Conservation (phyloP, 805 yeast genomes). For the Candida boleticola region DNA sequence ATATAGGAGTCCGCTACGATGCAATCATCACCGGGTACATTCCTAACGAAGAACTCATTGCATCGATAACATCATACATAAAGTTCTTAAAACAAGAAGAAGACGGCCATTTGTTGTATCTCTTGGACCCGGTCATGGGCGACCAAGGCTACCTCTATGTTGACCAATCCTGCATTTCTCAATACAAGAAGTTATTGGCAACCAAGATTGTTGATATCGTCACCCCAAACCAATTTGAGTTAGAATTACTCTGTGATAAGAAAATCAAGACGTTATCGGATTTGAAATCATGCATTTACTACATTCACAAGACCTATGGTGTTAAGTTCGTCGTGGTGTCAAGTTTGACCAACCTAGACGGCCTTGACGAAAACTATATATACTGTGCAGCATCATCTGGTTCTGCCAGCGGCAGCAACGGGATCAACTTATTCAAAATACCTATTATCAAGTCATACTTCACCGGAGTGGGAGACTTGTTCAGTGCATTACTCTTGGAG, state of each 20-base stretch:
- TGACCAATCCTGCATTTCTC: constrained; percentile 40
- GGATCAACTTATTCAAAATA: constrained; percentile 41
- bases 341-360: constrained; percentile 38
- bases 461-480: constrained; percentile 93
- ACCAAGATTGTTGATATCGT: constrained; percentile 65
- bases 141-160: constrained; percentile 74
- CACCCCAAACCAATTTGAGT: constrained; percentile 91
- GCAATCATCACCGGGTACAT: constrained; percentile 69
- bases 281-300: constrained; percentile 45
- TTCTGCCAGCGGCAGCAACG: constrained; percentile 9
- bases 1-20: constrained; percentile 43
- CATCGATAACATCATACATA: constrained; percentile 31
- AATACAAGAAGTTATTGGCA: constrained; percentile 42
- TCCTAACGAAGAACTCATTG: constrained; percentile 53
- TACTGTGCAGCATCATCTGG: constrained; percentile 23
- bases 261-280: constrained; percentile 38
- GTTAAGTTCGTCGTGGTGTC: constrained; percentile 68
- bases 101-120: constrained; percentile 42
- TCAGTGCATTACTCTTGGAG: constrained; percentile 75
- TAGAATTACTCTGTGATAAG: constrained; percentile 63
- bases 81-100: background rate
- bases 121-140: constrained; percentile 80
- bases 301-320: constrained; percentile 46
- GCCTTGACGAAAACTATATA: constrained; percentile 13
- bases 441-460: constrained; percentile 75